Evolutionary conservation across 306 rosid genomes (phyloP).

Genomic region (Trichosanthes truncata): DNA sequence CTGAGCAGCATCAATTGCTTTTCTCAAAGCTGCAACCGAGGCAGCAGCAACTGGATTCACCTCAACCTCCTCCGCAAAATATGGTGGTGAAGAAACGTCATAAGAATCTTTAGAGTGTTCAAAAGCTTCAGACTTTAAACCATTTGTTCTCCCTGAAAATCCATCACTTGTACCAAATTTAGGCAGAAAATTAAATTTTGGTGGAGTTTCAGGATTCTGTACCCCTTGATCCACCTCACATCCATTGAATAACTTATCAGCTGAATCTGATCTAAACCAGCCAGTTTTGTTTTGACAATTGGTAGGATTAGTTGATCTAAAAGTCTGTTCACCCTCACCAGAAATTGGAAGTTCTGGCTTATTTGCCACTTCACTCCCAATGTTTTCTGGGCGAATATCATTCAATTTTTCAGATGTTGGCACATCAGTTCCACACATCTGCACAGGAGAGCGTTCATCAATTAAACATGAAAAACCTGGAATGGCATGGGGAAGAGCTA

Average conservation of each 20-base stretch:
- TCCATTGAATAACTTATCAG: conserved; percentile 32
- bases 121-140: conserved; percentile 20
- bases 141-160: conserved; percentile 28
- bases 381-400: background rate
- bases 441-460: conserved; percentile 46
- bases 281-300: conserved; percentile 24
- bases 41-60: conserved; percentile 73
- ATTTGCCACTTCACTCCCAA: conserved; percentile 1
- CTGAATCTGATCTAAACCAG: conserved; percentile 22
- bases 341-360: conserved; percentile 22
- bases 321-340: conserved; percentile 32
- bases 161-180: conserved; percentile 19
- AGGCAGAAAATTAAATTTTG: conserved; percentile 21
- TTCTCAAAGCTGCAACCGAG: conserved; percentile 74
- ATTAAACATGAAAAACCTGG: conserved; percentile 53
- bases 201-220: conserved; percentile 24
- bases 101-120: conserved; percentile 26
- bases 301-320: conserved; percentile 21
- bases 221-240: conserved; percentile 34
- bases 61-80: conserved; percentile 53
- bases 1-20: conserved; percentile 94
- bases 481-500: conserved; percentile 53
- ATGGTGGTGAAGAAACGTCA: conserved; percentile 37
- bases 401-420: conserved; percentile 9
- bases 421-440: conserved; percentile 20